Conservation (phyloP, 768 basidiomycete genomes). For the Termitomyces sp. region DNA sequence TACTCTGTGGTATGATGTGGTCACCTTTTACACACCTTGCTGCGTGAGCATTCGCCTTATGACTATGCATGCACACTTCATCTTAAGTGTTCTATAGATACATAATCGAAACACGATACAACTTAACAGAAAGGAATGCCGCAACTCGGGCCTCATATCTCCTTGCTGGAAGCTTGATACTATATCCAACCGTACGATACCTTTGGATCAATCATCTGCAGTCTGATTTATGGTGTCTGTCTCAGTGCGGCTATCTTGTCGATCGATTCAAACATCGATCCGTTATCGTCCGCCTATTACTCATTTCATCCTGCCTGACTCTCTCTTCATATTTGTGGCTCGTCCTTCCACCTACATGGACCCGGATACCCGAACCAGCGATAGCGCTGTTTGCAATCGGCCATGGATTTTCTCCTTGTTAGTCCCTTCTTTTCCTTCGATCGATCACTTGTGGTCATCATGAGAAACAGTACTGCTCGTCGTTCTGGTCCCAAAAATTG, state of each 20-base stretch:
- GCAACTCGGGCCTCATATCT: conserved; percentile 68
- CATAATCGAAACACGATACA: conserved; percentile 67
- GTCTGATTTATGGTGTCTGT: not conserved
- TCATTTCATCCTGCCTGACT: conserved; percentile 57
- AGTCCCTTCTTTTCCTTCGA: conserved; percentile 22
- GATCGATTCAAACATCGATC: conserved; percentile 57
- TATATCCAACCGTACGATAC: conserved; percentile 60
- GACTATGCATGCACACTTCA: not conserved
- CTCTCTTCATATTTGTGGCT: conserved; percentile 66
- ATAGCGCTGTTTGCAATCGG: conserved; percentile 62
- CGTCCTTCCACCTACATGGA: conserved; percentile 53
- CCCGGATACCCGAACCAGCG: conserved; percentile 57
- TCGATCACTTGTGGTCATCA: conserved; percentile 2
- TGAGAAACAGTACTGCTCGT: conserved; percentile 60
- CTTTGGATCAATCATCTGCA: not conserved
- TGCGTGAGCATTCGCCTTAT: conserved; percentile 43
- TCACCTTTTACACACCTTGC: conserved; percentile 75
- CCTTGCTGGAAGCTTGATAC: conserved; percentile 61
- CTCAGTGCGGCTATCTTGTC: conserved; percentile 62
- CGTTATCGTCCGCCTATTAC: conserved; percentile 55
- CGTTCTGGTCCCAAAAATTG: conserved; percentile 70
- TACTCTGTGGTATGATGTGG: conserved; percentile 77
- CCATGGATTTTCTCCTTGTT: conserved; percentile 71
- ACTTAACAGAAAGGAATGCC: conserved; percentile 56
- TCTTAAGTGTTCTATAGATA: conserved; percentile 42